Percentiles rank a stretch among this genome's conserved stretches.
phyloP scores from a whole-genome alignment of 768 basidiomycete species.

The Fistulinella prunicolor region DNA sequence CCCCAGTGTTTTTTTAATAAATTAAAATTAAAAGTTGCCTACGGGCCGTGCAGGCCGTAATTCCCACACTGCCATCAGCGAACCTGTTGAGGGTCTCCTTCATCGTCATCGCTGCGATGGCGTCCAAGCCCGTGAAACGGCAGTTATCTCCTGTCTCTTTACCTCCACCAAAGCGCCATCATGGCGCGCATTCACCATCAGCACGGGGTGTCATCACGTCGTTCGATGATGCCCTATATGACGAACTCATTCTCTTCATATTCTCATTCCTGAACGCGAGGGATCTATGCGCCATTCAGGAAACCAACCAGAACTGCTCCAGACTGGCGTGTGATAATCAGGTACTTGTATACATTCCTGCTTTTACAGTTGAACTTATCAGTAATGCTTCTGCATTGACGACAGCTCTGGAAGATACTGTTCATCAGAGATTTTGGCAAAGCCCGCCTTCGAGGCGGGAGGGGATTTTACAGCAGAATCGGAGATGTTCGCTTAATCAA shows the following conservation, averaged over 20 bases:
- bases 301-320: conserved; percentile 62
- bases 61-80: conserved; percentile 5
- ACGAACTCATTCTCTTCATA: conserved; percentile 71
- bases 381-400: conserved; percentile 4
- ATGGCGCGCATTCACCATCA: conserved; percentile 20
- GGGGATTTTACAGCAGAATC: conserved; percentile 55
- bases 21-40: no score
- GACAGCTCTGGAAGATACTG: conserved; percentile 63
- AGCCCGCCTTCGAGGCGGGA: conserved; percentile 61
- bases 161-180: conserved; percentile 59
- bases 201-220: conserved; percentile 26
- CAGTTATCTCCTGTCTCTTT: conserved; percentile 44
- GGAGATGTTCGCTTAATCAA: conserved; percentile 58
- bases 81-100: background rate
- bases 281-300: conserved; percentile 66
- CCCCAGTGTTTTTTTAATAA: no score
- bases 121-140: conserved; percentile 40
- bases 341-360: conserved; percentile 33
- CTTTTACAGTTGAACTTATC: no score
- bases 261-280: conserved; percentile 66
- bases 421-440: conserved; percentile 67
- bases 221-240: conserved; percentile 62
- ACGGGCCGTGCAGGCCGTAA: conserved; percentile 13
- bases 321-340: conserved; percentile 67
- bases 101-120: conserved; percentile 32